Evolutionary conservation across 208 protist species (phyloP).

Genomic region (Kentomonas sorsogonicus): DNA sequence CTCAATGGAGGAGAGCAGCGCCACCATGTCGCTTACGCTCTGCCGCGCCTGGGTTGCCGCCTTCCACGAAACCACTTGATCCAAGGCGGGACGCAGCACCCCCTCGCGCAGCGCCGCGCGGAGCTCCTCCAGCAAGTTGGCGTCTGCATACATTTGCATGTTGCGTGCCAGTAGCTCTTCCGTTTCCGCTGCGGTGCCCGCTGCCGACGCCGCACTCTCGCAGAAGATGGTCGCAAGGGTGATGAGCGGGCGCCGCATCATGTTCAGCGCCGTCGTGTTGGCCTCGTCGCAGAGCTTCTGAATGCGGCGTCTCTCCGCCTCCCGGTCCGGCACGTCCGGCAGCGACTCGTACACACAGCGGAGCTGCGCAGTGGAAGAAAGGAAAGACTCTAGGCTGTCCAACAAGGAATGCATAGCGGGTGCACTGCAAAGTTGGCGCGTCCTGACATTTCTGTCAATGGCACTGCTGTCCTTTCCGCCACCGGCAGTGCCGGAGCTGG

Average conservation of each 20-base stretch:
- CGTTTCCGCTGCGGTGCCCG: too few relatives aligned
- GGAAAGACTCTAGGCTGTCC: background rate
- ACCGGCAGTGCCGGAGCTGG: too few relatives aligned
- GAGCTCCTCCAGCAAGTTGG: constrained; percentile 39
- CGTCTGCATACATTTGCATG: constrained; percentile 45
- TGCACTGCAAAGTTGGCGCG: too few relatives aligned
- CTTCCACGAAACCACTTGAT: constrained; percentile 75
- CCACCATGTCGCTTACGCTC: constrained; percentile 45
- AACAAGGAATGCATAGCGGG: background rate
- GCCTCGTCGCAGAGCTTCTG: constrained; percentile 2
- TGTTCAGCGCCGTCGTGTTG: background rate
- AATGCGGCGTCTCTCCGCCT: constrained; percentile 6
- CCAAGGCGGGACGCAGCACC: constrained; percentile 52
- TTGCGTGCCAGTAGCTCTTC: too few relatives aligned
- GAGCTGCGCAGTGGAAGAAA: background rate
- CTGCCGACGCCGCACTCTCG: too few relatives aligned
- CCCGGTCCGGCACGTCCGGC: constrained; percentile 9
- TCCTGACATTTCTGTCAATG: too few relatives aligned
- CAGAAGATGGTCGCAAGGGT: too few relatives aligned
- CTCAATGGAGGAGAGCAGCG: constrained; percentile 46
- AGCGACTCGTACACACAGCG: too few relatives aligned
- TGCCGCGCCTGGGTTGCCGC: constrained; percentile 70
- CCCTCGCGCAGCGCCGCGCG: constrained; percentile 48
- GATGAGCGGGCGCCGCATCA: too few relatives aligned
- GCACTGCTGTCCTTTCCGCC: too few relatives aligned